Percentiles rank a stretch among this genome's conserved stretches.
These are phyloP conservation scores for Penicillium sp. DNA, from an alignment of 2,329 filamentous ascomycete species.

Conservation along the genomic window DNA sequence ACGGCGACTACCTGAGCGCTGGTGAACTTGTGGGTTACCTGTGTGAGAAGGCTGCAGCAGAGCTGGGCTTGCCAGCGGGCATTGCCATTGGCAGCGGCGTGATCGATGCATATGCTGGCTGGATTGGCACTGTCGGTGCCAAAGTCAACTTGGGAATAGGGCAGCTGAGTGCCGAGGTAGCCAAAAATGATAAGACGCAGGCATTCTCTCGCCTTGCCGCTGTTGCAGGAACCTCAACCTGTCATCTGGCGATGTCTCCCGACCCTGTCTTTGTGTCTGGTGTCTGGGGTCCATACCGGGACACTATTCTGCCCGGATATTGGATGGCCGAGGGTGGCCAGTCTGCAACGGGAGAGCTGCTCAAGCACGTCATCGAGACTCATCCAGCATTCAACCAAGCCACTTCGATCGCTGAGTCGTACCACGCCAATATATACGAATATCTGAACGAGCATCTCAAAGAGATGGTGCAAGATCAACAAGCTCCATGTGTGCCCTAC, in stretches of 20 bases:
- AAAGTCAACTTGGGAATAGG: slow-evolving; percentile 75
- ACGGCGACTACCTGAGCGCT: slow-evolving; percentile 84
- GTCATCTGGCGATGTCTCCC: slow-evolving; percentile 92
- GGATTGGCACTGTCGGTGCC: slow-evolving; percentile 98
- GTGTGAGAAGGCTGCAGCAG: slow-evolving; percentile 74
- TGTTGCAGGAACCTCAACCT: slow-evolving; percentile 94
- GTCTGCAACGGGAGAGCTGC: slow-evolving; percentile 88
- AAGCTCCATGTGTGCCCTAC: slow-evolving; percentile 76
- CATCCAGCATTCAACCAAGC: slow-evolving; percentile 87
- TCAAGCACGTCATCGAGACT: slow-evolving; percentile 92
- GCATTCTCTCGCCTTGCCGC: slow-evolving; percentile 90
- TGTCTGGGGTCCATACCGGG: slow-evolving; percentile 95
- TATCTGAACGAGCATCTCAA: slow-evolving; percentile 86
- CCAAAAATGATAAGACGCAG: slow-evolving; percentile 83
- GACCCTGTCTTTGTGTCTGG: slow-evolving; percentile 91
- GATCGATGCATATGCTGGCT: slow-evolving; percentile 97
- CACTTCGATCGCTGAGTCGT: slow-evolving; percentile 71
- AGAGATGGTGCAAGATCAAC: slow-evolving; percentile 65
- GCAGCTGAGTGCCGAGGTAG: slow-evolving; percentile 63
- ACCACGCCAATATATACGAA: slow-evolving; percentile 88
- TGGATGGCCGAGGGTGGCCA: slow-evolving; percentile 99
- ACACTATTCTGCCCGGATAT: slow-evolving; percentile 84
- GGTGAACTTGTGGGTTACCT: slow-evolving; percentile 85
- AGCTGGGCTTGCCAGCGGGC: slow-evolving; percentile 79
- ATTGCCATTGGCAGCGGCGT: slow-evolving; percentile 94